Evolutionary conservation across 345 rosid genomes (phyloP), one percentile per base, ranked within the genome.

Genomic region (Eucalyptus polyanthemos): DNA sequence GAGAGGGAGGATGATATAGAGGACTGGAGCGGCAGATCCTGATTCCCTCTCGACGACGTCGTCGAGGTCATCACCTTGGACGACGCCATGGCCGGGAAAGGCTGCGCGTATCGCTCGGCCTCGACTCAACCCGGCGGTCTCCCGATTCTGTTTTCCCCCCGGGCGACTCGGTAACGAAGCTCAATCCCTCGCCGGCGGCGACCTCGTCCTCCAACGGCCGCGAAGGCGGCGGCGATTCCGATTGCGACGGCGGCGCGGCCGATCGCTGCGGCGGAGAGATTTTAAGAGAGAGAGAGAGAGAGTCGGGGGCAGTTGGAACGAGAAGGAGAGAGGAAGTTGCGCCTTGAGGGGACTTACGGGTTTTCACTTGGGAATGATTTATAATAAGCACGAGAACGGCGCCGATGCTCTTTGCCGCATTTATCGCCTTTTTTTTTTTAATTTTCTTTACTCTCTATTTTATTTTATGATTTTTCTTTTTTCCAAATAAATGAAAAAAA

Each of bases 1-100:
- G 94, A 90, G 92, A 91, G 89, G 29, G 94, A 92, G 22, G 96
- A 76, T 80, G 94, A 92, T 22, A 92, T 17, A n/a, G 93, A 88
- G 3, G 89, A 87, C 89, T 93, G 91, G 90, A 93, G 94, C 88
- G 96, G 90, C 92, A 91, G 94, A 92, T 94, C 96, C 60, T 90
- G 88, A 91, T 92, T 93, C 86, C 93, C 86, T 62, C 91, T 89
- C 87, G 94, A 93, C 90, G 95, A 80, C 88, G 94, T 91, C 90
- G 95, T 60, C 29, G 90, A 92, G 88, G 93, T 65, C 92, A 93
- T 92, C 91, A 92, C 90, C 92, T 92, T 93, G 53, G 95, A 92
- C 90, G 95, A 92, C 89, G 95, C 93, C 94, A 91, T 93, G 89
- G 51, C 54, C 62, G 62, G n/a, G n/a, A 25, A 62, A 54, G 15